phyloP scores from a whole-genome alignment of 2,329 filamentous ascomycete genomes.

The Cladorrhinum sp. region DNA sequence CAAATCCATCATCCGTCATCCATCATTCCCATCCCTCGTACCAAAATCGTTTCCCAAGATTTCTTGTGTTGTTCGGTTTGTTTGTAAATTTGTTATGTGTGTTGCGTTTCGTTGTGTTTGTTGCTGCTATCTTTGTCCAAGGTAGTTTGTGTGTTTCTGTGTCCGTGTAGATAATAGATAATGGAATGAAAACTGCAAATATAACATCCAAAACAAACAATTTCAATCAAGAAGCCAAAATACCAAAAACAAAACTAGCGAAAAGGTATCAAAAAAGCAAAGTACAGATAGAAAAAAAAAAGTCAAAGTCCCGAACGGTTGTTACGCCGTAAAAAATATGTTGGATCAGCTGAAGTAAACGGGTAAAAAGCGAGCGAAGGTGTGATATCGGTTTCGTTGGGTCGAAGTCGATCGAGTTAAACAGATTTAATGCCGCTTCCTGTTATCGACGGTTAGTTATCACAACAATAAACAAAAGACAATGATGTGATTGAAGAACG shows the following conservation, averaged over 20 bases:
- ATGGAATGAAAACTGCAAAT: neutral
- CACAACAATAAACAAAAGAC: neutral
- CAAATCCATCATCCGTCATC: conserved; percentile 9
- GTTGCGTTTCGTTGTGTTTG: neutral
- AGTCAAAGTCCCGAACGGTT: conserved; percentile 10
- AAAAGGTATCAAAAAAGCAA: conserved; percentile 30
- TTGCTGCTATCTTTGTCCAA: too few relatives aligned
- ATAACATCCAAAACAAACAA: neutral
- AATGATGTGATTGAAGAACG: neutral
- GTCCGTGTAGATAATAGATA: too few relatives aligned
- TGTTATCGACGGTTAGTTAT: neutral
- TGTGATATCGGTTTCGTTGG: neutral
- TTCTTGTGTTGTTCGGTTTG: neutral
- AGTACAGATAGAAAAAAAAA: conserved; percentile 12
- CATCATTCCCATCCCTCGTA: conserved; percentile 12
- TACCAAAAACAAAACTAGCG: conserved; percentile 18
- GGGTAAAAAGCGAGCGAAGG: neutral
- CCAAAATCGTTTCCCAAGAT: neutral
- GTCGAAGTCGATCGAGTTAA: neutral
- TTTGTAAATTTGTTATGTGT: neutral
- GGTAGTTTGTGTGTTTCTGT: too few relatives aligned
- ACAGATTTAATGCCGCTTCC: neutral
- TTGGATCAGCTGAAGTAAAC: neutral
- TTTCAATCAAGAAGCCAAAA: conserved; percentile 6
- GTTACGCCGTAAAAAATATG: neutral